A percentile compares a stretch with the other conserved stretches of the same genome.
Evolutionary conservation across 305 asterid species (phyloP).

Genomic region (Rubia occidens): DNA sequence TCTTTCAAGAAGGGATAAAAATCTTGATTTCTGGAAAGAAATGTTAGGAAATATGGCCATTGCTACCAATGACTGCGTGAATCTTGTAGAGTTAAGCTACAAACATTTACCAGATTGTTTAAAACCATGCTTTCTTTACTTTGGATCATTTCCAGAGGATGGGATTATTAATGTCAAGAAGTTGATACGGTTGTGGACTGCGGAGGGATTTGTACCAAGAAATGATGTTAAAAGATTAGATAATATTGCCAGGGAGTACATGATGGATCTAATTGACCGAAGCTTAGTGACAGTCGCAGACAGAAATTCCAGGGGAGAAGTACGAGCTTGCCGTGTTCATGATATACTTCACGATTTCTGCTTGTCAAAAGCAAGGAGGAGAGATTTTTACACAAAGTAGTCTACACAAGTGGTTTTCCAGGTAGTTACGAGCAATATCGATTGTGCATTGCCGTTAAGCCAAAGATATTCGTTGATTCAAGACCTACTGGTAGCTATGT

Average conservation of each 20-base stretch:
- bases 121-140: constrained; percentile 12
- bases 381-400: not conserved
- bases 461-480: not conserved
- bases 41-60: not conserved
- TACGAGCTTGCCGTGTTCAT: constrained; percentile 8
- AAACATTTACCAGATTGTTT: constrained; percentile 5
- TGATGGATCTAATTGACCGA: constrained; percentile 12
- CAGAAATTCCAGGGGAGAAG: not conserved
- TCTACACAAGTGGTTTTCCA: not conserved
- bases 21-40: constrained; percentile 5
- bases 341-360: constrained; percentile 14
- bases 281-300: not conserved
- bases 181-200: constrained; percentile 12
- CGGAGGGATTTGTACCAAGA: constrained; percentile 12
- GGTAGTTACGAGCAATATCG: not conserved
- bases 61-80: not conserved
- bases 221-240: not conserved
- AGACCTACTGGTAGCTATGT: not conserved
- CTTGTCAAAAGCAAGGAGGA: constrained; percentile 9
- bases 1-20: not conserved
- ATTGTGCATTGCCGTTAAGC: not conserved
- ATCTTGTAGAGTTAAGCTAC: constrained; percentile 14
- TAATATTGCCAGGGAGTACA: constrained; percentile 7
- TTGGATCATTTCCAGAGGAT: constrained; percentile 13
- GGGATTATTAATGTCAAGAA: not conserved